These are phyloP conservation scores for Volvox africanus DNA, from an alignment of 139 green algal species.

Conservation along the genomic window DNA sequence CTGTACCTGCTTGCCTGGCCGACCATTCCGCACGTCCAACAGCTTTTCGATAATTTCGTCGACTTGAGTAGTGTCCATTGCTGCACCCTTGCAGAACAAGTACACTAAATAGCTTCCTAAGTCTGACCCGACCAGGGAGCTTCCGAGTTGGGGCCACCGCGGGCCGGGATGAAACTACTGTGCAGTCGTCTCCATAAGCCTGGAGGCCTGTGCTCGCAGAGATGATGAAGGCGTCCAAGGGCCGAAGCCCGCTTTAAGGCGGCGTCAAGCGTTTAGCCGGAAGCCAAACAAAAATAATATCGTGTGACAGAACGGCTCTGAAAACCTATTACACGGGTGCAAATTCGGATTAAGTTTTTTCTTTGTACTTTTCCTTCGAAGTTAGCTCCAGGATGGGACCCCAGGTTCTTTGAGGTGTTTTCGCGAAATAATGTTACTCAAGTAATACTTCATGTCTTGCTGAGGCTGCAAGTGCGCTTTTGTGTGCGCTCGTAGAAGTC, in stretches of 20 bases:
- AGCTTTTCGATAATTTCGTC: conserved; percentile 96
- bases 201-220: not conserved
- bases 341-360: not conserved
- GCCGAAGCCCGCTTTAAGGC: conserved; percentile 32
- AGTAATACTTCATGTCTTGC: too few species aligned
- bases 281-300: not conserved
- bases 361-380: too few species aligned
- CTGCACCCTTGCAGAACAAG: not conserved
- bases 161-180: conserved; percentile 24
- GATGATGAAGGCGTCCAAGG: not conserved
- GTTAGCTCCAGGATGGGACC: too few species aligned
- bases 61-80: conserved; percentile 71
- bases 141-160: not conserved
- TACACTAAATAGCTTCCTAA: not conserved
- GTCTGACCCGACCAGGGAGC: not conserved
- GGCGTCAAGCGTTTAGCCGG: conserved; percentile 9
- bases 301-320: too few species aligned
- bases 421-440: too few species aligned
- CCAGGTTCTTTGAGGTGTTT: too few species aligned
- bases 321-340: too few species aligned
- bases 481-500: too few species aligned
- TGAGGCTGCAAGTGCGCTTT: too few species aligned
- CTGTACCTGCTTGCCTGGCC: conserved; percentile 96
- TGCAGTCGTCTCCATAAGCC: conserved; percentile 16
- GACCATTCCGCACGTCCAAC: conserved; percentile 87